Evolutionary conservation across 2,329 filamentous ascomycete species (phyloP), one percentile per base, ranked within the genome.

Genomic region (Botrytis fabae): DNA sequence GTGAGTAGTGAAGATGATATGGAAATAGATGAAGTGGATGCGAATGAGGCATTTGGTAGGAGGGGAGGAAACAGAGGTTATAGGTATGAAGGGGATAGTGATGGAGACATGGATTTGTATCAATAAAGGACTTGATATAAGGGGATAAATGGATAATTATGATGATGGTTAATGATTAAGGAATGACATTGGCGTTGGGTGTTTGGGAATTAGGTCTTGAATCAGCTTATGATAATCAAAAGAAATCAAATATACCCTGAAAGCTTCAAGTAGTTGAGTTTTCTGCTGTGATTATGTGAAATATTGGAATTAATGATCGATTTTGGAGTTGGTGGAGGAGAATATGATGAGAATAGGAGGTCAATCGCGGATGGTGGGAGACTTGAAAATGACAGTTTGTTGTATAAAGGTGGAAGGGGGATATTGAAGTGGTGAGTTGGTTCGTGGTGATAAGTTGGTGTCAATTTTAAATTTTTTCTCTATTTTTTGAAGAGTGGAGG

Each of bases 1-100:
- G 66, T 48, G 14, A 91, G 93, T 79, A 92, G 91, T 0, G 84
- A 92, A 28, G 91, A 92, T 20, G 94, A 97, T 79, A 80, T 90
- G 75, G 84, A 85, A 66, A 84, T 86, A 25, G 84, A 87, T 89
- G 75, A 86, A 74, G 86, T 85, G 54, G 84, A 92, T 62, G 84
- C 85, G 60, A 85, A 84, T 18, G 87, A 90, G 25, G 44, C 64
- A 20, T 72, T 61, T 78, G 84, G 85, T 70, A 89, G 89, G 86
- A 89, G 42, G 20, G 48, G 59, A 20, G 48, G 51, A 57, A 57
- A 57, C 4, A 57, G 6, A 18, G n/a, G n/a, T 18, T 57, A 57
- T 18, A 28, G 25, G 18, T 57, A 57, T 57, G 51, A 57, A 57
- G 51, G 51, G n/a, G 51, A 57, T 28, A 28, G n/a, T 51, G 84